Evolutionary conservation across 2,329 filamentous ascomycete species (phyloP), one percentile per base, ranked within the genome.

Genomic region (Colletotrichum sp.): DNA sequence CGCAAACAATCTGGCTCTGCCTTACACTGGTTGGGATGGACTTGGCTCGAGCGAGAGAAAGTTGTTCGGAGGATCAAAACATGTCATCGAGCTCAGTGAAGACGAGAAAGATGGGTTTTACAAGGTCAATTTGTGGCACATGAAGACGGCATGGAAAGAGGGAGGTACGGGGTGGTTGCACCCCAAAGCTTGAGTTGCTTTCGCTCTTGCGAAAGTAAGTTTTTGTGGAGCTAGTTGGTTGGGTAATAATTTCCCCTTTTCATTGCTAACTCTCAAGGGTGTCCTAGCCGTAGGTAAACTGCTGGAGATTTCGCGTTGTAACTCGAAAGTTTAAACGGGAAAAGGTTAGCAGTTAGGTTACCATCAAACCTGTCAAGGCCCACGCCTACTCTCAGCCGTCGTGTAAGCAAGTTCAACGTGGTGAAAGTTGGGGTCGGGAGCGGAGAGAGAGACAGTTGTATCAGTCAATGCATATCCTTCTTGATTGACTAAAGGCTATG

Each of bases 401-500:
- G 1, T 21, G 44, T 52, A 49, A 49, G 44, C 44, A 49, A 49
- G 1, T 12, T 52, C 1, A 13, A 12, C 8, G 16, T n/a, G 9
- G 18, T 7, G 16, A 59, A 16, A 16, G 13, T 28, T 16, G 24
- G 8, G 24, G 8, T 16, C 2, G 1, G 55, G 6, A 24, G 10
- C 44, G 10, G 1, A 21, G 28, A 57, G 21, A 32, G 28, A 24
- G 18, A 32, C 28, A 15, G 8, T 59, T 16, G 18, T 7, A 10
- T 26, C 60, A 62, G 60, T 24, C 13, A 26, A 52, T 44, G 30
- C 28, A 24, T 59, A 13, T 36, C 21, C 15, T 39, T 60, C 32
- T 65, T 52, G 44, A 75, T 69, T 72, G 70, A 65, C 59, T 76
- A 69, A 69, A 64, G 3, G 32, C 30, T 49, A 69, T 24, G 36